Conservation (phyloP, 2,329 filamentous ascomycete species). For the Raffaelea ambrosiae region DNA sequence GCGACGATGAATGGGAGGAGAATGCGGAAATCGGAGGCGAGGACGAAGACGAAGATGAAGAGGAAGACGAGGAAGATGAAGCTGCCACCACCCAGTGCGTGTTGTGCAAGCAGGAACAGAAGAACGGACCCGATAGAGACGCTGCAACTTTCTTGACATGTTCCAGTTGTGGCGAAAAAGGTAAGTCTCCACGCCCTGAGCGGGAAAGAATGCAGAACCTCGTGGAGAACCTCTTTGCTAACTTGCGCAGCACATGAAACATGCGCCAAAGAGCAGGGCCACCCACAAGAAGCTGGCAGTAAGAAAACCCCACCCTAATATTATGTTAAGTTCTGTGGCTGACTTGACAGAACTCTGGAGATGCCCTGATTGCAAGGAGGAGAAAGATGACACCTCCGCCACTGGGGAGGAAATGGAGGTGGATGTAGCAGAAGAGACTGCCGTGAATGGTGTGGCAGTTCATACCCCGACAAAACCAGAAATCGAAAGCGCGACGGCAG, state of each 20-base stretch:
- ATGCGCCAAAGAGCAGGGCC: slow-evolving; percentile 69
- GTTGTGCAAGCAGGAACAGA: slow-evolving; percentile 77
- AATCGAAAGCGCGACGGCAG: too few relatives aligned
- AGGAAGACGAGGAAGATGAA: slow-evolving; percentile 67
- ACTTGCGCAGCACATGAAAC: slow-evolving; percentile 71
- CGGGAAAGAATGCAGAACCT: background rate
- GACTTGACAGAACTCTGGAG: slow-evolving; percentile 33
- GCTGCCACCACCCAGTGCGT: slow-evolving; percentile 49
- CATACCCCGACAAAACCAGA: too few relatives aligned
- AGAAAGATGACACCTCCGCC: slow-evolving; percentile 9
- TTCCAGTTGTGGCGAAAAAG: slow-evolving; percentile 68
- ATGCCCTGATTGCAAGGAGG: slow-evolving; percentile 38
- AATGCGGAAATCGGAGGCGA: slow-evolving; percentile 42
- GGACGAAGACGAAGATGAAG: slow-evolving; percentile 39
- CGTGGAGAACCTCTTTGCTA: slow-evolving; percentile 19
- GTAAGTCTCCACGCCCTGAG: slow-evolving; percentile 44
- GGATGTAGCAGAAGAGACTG: slow-evolving; percentile 17
- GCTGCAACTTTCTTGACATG: slow-evolving; percentile 75
- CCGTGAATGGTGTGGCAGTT: too few relatives aligned
- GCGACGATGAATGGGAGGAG: slow-evolving; percentile 51
- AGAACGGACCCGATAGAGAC: slow-evolving; percentile 72
- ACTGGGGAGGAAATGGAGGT: slow-evolving; percentile 14
- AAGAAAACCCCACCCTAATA: slow-evolving; percentile 22
- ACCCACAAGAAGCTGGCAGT: slow-evolving; percentile 57
- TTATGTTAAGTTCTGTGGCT: background rate